phyloP scores from a whole-genome alignment of 129 eudicot genomes.

The Artemisia tridentata region DNA sequence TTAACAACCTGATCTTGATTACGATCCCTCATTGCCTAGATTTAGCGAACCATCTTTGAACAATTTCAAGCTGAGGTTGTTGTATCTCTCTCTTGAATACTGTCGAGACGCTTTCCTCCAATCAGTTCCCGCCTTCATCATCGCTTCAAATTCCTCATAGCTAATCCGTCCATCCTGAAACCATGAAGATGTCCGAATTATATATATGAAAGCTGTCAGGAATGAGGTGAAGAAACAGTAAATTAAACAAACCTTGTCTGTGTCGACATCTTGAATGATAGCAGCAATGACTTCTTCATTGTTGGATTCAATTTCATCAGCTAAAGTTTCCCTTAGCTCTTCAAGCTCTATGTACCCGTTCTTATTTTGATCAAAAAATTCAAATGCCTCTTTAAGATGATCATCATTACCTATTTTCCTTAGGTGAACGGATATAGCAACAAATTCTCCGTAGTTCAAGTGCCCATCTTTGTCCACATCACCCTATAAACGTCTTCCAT shows the following conservation, averaged over 20 bases:
- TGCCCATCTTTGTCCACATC: constrained; percentile 81
- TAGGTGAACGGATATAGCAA: constrained; percentile 79
- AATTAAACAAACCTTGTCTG: constrained; percentile 69
- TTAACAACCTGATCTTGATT: constrained; percentile 22
- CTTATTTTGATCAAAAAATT: constrained; percentile 65
- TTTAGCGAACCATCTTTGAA: constrained; percentile 71
- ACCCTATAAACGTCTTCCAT: constrained; percentile 47
- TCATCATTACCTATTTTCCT: constrained; percentile 81
- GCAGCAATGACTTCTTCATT: constrained; percentile 77
- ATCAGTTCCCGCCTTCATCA: constrained; percentile 96
- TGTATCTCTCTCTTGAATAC: constrained; percentile 81
- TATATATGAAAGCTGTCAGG: neutral
- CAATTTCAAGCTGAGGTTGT: constrained; percentile 66
- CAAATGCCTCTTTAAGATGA: constrained; percentile 71
- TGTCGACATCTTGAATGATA: constrained; percentile 86
- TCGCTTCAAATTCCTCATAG: constrained; percentile 74
- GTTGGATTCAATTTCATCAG: constrained; percentile 59
- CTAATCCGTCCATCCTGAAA: constrained; percentile 82
- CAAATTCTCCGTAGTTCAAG: constrained; percentile 69
- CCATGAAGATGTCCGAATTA: neutral
- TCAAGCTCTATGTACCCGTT: constrained; percentile 81
- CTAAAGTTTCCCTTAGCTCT: constrained; percentile 68
- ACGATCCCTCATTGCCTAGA: constrained; percentile 33
- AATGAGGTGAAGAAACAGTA: neutral
- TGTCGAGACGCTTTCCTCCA: constrained; percentile 98